Evolutionary conservation across 2,329 filamentous ascomycete genomes (phyloP).

Genomic region (Phaeomoniella chlamydospora): DNA sequence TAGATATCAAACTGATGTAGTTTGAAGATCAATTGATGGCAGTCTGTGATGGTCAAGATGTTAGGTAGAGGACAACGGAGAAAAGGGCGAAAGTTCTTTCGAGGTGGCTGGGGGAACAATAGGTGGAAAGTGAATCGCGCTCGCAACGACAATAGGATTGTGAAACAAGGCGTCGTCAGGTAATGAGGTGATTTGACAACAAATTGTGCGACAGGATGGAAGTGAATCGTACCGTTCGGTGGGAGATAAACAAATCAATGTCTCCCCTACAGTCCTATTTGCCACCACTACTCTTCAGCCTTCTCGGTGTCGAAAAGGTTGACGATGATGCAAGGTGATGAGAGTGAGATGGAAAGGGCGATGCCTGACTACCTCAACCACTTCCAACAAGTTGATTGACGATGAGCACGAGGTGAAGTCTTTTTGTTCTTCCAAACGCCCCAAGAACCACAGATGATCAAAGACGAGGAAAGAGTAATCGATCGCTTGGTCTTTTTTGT

Average conservation of each 20-base stretch:
- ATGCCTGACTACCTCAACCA: too few relatives aligned
- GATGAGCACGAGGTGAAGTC: too few relatives aligned
- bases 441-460: background rate
- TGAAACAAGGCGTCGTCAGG: conserved; percentile 2
- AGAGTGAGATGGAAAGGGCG: too few relatives aligned
- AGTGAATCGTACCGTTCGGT: conserved; percentile 36
- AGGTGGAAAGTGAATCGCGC: conserved; percentile 2
- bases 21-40: conserved; percentile 6
- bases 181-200: conserved; percentile 2
- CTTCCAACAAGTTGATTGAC: too few relatives aligned
- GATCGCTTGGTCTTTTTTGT: background rate
- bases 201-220: conserved; percentile 4
- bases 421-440: background rate
- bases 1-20: conserved; percentile 7
- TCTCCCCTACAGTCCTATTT: conserved; percentile 56
- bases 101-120: conserved; percentile 1
- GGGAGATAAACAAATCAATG: conserved; percentile 98
- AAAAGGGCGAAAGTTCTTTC: conserved; percentile 1
- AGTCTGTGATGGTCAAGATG: conserved; percentile 12
- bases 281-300: conserved; percentile 1
- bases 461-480: background rate
- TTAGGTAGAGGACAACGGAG: conserved; percentile 1
- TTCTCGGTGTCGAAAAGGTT: too few relatives aligned
- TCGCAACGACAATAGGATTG: conserved; percentile 3
- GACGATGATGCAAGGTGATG: too few relatives aligned